Conservation (phyloP, 306 rosid genomes). For the Delonix regia region DNA sequence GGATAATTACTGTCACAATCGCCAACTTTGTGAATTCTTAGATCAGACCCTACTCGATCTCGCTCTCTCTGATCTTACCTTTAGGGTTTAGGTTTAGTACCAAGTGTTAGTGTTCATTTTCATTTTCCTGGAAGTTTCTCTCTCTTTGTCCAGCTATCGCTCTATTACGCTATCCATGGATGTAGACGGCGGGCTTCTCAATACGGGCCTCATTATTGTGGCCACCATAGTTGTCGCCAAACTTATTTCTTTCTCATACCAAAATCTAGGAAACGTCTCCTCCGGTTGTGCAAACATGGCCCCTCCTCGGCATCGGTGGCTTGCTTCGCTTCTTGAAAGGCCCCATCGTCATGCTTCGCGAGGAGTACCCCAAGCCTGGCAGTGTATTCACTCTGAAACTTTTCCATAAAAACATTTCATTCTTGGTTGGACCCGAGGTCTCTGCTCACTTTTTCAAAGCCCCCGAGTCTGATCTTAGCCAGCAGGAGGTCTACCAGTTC, state of each 20-base stretch:
- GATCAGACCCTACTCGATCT: too few species aligned
- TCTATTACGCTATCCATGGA: conserved; percentile 25
- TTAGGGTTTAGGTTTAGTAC: too few species aligned
- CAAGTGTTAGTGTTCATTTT: too few species aligned
- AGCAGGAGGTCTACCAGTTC: conserved; percentile 93
- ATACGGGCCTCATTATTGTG: conserved; percentile 56
- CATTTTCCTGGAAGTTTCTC: too few species aligned
- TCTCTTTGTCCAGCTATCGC: too few species aligned
- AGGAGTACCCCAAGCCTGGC: conserved; percentile 87
- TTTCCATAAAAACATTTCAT: conserved; percentile 71
- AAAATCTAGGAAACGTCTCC: conserved; percentile 69
- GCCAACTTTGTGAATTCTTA: too few species aligned
- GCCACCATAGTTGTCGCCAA: conserved; percentile 68
- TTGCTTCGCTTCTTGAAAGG: conserved; percentile 74
- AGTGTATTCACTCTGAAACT: conserved; percentile 80
- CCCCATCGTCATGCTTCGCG: conserved; percentile 76
- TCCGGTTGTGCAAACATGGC: conserved; percentile 58
- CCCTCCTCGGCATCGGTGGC: conserved; percentile 77
- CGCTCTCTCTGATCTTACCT: too few species aligned
- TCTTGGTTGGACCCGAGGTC: conserved; percentile 92
- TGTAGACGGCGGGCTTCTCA: conserved; percentile 42
- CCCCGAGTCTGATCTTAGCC: conserved; percentile 84
- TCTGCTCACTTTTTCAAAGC: conserved; percentile 94
- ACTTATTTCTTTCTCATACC: conserved; percentile 60
- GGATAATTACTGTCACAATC: too few species aligned